These are phyloP conservation scores for Saraca asoca DNA, from an alignment of 331 rosid genomes.

Conservation along the genomic window DNA sequence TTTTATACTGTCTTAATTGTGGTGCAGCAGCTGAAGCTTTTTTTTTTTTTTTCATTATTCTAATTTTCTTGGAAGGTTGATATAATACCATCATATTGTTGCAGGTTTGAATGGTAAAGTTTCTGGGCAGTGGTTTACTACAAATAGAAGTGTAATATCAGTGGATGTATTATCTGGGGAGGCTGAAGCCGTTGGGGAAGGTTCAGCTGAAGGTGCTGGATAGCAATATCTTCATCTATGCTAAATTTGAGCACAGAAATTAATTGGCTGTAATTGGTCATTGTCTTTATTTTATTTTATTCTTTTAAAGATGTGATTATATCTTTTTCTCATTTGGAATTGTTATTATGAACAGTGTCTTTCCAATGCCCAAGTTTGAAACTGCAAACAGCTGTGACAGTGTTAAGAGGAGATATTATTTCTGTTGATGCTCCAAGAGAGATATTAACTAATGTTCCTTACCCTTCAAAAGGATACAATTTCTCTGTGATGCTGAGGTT, in stretches of 20 bases:
- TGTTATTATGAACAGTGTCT: constrained; percentile 57
- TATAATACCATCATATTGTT: constrained; percentile 31
- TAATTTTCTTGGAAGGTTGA: constrained; percentile 28
- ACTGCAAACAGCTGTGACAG: constrained; percentile 66
- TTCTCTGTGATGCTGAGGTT: constrained; percentile 86
- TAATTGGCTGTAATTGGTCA: constrained; percentile 15
- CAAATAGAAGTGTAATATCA: constrained; percentile 70
- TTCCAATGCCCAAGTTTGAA: constrained; percentile 60
- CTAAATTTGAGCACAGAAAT: constrained; percentile 21
- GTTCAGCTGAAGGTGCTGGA: constrained; percentile 77
- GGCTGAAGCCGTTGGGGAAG: constrained; percentile 78
- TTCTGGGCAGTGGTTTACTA: constrained; percentile 75
- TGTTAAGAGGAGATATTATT: constrained; percentile 53
- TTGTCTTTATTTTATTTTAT: constrained; percentile 29
- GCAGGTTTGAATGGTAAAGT: constrained; percentile 68
- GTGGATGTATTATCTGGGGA: constrained; percentile 62
- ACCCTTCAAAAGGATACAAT: constrained; percentile 81
- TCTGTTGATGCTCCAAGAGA: constrained; percentile 80
- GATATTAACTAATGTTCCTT: constrained; percentile 80
- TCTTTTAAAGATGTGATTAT: constrained; percentile 13
- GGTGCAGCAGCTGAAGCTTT: constrained; percentile 8
- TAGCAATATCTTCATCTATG: constrained; percentile 14
- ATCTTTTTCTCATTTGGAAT: constrained; percentile 25
- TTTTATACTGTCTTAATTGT: constrained; percentile 5
- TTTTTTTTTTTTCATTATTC: background rate